phyloP scores from a whole-genome alignment of 2,329 filamentous ascomycete species.

The Chalaropsis thielavioides region DNA sequence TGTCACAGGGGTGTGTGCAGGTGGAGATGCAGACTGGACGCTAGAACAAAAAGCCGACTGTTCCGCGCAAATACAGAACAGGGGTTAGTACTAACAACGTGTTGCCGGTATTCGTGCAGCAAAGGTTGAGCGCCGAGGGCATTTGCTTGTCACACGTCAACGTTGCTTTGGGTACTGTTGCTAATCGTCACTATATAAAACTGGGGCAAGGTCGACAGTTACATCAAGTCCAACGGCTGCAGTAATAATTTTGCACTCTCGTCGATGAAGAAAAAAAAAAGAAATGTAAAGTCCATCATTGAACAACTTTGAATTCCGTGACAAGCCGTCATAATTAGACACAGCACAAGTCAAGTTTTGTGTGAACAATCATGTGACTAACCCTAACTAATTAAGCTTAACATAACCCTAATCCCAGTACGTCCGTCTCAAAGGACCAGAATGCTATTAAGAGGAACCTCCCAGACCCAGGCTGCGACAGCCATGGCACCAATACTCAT shows the following conservation, averaged over 20 bases:
- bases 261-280: too few relatives aligned
- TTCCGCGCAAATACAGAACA: too few relatives aligned
- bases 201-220: neutral
- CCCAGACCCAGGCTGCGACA: slow-evolving; percentile 47
- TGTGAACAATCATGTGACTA: neutral
- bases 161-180: neutral
- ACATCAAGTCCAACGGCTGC: too few relatives aligned
- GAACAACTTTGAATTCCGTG: too few relatives aligned
- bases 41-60: too few relatives aligned
- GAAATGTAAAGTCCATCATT: too few relatives aligned
- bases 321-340: too few relatives aligned
- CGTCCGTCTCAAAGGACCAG: slow-evolving; percentile 23
- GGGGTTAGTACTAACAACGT: too few relatives aligned
- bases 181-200: neutral
- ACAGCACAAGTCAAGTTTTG: too few relatives aligned
- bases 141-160: neutral
- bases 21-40: too few relatives aligned
- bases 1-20: neutral
- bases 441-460: slow-evolving; percentile 35
- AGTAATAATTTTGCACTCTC: too few relatives aligned
- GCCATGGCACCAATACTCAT: slow-evolving; percentile 72
- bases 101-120: neutral
- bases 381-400: neutral
- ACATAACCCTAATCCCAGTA: neutral
- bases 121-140: neutral